Conservation (phyloP, 1,284 basidiomycete species). For the Vanrija pseudolonga region DNA sequence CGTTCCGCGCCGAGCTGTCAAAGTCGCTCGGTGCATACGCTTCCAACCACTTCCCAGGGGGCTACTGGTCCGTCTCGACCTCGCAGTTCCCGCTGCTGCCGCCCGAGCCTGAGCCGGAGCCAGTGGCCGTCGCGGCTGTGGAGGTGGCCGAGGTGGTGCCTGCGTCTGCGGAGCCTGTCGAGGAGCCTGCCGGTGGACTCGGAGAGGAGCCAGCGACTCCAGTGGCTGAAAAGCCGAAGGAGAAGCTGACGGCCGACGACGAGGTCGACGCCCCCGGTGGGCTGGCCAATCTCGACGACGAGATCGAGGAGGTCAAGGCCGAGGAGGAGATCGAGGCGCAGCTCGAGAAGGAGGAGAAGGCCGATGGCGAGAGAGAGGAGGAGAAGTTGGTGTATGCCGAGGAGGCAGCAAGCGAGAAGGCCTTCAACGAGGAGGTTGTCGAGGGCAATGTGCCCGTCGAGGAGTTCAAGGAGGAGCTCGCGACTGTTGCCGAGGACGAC, state of each 20-base stretch:
- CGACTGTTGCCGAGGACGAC: slow-evolving; percentile 1
- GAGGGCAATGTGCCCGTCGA: too few relatives aligned
- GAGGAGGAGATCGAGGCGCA: slow-evolving; percentile 7
- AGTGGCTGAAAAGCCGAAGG: neutral
- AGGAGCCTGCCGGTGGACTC: neutral
- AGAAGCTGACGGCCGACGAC: slow-evolving; percentile 6
- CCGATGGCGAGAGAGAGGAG: neutral
- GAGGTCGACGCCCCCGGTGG: slow-evolving; percentile 34
- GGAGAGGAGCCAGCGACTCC: neutral
- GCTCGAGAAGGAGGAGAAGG: neutral
- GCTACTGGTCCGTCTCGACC: slow-evolving; percentile 65
- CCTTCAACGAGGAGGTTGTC: too few relatives aligned
- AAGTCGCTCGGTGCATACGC: slow-evolving; percentile 66
- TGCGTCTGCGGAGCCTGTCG: neutral
- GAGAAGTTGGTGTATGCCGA: neutral
- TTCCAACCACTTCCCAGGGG: slow-evolving; percentile 69
- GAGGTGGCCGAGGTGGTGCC: slow-evolving; percentile 2
- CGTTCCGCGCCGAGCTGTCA: slow-evolving; percentile 69
- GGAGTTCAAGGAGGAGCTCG: neutral
- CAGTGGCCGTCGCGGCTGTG: slow-evolving; percentile 1
- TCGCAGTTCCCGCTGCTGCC: slow-evolving; percentile 29
- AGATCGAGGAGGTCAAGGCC: slow-evolving; percentile 20
- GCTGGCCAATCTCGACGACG: slow-evolving; percentile 28
- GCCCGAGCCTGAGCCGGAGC: slow-evolving; percentile 1
- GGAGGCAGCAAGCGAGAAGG: neutral